phyloP scores from a whole-genome alignment of 2,329 filamentous ascomycete species.

The Rutstroemia sp. region DNA sequence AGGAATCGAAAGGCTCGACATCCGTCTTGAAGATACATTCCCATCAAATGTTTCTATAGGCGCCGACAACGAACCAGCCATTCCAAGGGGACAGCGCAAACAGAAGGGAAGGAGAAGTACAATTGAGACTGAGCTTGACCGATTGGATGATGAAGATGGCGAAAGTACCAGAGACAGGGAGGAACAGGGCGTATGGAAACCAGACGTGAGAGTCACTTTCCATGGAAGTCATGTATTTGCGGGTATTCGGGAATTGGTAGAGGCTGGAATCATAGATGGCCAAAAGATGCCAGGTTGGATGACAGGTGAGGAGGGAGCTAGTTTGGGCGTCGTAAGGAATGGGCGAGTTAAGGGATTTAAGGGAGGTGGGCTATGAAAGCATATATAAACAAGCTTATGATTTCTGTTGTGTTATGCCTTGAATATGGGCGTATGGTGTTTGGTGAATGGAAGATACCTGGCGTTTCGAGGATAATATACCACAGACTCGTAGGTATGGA shows the following conservation, averaged over 20 bases:
- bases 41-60: constrained; percentile 26
- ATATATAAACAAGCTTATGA: background rate
- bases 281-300: constrained; percentile 82
- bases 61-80: constrained; percentile 20
- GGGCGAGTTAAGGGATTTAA: constrained; percentile 57
- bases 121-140: constrained; percentile 19
- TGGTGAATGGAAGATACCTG: background rate
- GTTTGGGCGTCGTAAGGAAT: constrained; percentile 58
- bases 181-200: constrained; percentile 38
- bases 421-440: background rate
- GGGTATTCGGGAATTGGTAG: constrained; percentile 70
- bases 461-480: background rate
- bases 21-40: constrained; percentile 53
- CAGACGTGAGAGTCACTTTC: constrained; percentile 59
- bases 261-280: constrained; percentile 68
- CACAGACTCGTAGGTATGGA: no score
- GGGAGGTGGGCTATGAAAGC: constrained; percentile 39
- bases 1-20: constrained; percentile 54
- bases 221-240: constrained; percentile 74
- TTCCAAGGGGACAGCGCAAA: constrained; percentile 17
- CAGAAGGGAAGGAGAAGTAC: constrained; percentile 25
- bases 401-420: background rate
- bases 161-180: constrained; percentile 12
- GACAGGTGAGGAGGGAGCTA: constrained; percentile 80
- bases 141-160: constrained; percentile 26